These are phyloP conservation scores for Diplodia corticola DNA, from an alignment of 2,329 filamentous ascomycete genomes.

Conservation along the genomic window DNA sequence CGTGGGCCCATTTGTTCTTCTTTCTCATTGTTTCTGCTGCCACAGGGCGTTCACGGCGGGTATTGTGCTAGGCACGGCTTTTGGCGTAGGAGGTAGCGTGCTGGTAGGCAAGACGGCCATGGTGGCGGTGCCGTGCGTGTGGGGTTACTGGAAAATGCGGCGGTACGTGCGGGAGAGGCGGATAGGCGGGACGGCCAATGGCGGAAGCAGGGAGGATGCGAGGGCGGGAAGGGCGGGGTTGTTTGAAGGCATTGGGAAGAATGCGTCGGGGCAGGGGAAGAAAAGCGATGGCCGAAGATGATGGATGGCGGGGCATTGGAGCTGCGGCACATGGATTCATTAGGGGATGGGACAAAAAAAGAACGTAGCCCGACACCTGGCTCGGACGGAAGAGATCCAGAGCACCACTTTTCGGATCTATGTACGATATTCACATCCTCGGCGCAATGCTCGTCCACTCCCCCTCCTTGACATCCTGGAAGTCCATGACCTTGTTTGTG, in stretches of 20 bases:
- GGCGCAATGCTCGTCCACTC: conserved; percentile 31
- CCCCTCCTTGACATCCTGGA: conserved; percentile 35
- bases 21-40: neutral
- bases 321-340: too few relatives aligned
- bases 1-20: neutral
- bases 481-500: conserved; percentile 51
- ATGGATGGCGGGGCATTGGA: too few relatives aligned
- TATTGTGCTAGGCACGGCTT: neutral
- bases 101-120: neutral
- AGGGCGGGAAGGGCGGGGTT: neutral
- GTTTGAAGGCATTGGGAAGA: neutral
- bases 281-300: neutral
- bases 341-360: neutral
- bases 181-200: neutral
- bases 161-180: neutral
- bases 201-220: neutral
- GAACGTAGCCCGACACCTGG: neutral
- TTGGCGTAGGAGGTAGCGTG: neutral
- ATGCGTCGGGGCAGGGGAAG: neutral
- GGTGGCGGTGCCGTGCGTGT: neutral
- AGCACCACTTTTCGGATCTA: neutral
- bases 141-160: neutral
- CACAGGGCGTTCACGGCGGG: neutral
- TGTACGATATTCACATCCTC: neutral
- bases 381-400: neutral